Evolutionary conservation across 345 rosid genomes (phyloP), one percentile per base, ranked within the genome.

Genomic region (Noccaea bulbosa): DNA sequence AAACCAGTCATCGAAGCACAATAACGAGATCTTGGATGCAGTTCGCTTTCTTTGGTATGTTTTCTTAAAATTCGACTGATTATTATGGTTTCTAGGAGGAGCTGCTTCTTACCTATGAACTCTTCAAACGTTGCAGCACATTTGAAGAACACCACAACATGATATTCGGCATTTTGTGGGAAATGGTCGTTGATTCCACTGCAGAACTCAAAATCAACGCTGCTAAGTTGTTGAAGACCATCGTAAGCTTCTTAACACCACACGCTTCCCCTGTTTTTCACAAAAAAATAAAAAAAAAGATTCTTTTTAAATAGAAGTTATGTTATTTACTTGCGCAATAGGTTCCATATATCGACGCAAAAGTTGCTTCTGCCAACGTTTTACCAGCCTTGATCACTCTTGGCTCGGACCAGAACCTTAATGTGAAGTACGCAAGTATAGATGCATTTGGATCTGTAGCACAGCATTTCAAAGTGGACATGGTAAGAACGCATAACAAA

Each of bases 371-470:
- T 43, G 74, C 83, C 52, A 92, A 91, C 69, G 87, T 93, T 70
- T 78, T 93, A 70, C 98, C 98, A 32, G 97, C 97, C 61, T 73
- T 93, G 71, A 84, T 93, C 61, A 93, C 98, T 62, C 97, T 93
- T 75, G 98, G 98, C 50, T 93, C 98, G 8, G 98, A 93, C 73
- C 98, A 82, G 81, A 85, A 91, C 79, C 84, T 87, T 65, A 84
- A 77, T 79, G 97, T 93, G 54, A 93, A 91, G 79, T 86, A 89
- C 76, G 96, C 92, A 61, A 93, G 99, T 83, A 89, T 93, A 68
- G 99, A 93, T 65, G 97, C 97, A 62, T 91, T 93, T 77, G 99
- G 99, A 27, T 84, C 94, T 73, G 98, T 91, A 66, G 97, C 96
- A 32, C 97, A 91, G 59, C 93, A 93, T 81, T 93, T 91, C 73